Evolutionary conservation across 2,329 filamentous ascomycete genomes (phyloP).

Genomic region (Teratosphaeria nubilosa): DNA sequence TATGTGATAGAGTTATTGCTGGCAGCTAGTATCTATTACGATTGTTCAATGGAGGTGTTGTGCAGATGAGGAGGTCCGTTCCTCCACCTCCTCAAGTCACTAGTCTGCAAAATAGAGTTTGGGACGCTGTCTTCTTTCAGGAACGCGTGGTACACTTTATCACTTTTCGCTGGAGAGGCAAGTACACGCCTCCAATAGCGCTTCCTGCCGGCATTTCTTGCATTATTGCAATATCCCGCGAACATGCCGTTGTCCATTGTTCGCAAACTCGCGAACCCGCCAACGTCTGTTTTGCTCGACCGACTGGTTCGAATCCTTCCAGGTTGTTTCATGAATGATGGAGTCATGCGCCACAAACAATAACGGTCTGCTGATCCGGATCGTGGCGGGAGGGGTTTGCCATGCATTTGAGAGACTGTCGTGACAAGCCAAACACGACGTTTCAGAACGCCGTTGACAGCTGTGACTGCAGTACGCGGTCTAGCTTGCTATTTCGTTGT

Average conservation of each 20-base stretch:
- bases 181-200: neutral
- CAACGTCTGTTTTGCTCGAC: neutral
- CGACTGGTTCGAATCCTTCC: neutral
- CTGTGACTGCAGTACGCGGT: neutral
- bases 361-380: neutral
- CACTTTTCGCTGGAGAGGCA: neutral
- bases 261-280: neutral
- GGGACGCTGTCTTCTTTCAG: neutral
- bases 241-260: neutral
- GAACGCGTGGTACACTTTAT: neutral
- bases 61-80: neutral
- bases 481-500: neutral
- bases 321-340: neutral
- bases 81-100: neutral
- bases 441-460: neutral
- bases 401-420: neutral
- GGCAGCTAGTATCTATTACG: too few species aligned
- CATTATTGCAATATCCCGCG: neutral
- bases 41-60: neutral
- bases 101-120: neutral
- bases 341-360: neutral
- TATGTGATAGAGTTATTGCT: too few species aligned
- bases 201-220: neutral
- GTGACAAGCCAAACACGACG: neutral
- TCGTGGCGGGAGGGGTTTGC: neutral